Conservation (phyloP, 805 yeast species). For the Yamadazyma kitorensis region DNA sequence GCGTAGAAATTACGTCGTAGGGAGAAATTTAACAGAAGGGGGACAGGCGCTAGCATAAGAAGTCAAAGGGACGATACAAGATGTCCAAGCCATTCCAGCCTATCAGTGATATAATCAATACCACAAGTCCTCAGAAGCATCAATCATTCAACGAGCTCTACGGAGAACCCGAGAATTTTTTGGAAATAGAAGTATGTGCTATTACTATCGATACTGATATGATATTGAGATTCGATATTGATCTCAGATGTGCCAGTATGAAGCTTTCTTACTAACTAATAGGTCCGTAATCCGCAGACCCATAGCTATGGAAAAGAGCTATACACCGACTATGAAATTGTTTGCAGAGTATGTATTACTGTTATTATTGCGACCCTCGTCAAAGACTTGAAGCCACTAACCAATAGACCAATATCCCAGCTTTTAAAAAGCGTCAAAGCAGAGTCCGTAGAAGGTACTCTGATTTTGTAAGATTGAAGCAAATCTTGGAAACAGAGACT, state of each 20-base stretch:
- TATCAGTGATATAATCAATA: conserved; percentile 38
- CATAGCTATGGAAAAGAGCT: conserved; percentile 62
- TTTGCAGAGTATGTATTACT: conserved; percentile 49
- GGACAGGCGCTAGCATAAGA: background rate
- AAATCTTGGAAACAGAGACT: conserved; percentile 70
- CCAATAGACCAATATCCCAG: conserved; percentile 74
- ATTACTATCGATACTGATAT: no score
- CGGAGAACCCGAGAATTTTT: conserved; percentile 91
- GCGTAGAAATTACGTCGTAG: background rate
- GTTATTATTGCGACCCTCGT: conserved; percentile 12
- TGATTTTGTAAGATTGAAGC: conserved; percentile 82
- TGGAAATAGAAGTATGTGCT: conserved; percentile 75
- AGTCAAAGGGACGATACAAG: no score
- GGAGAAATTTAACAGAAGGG: background rate
- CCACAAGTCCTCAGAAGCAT: conserved; percentile 23
- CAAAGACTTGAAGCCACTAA: conserved; percentile 7
- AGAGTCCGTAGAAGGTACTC: conserved; percentile 82
- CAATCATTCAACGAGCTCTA: conserved; percentile 80
- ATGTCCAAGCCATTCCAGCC: conserved; percentile 40
- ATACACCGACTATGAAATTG: conserved; percentile 90
- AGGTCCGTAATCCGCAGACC: conserved; percentile 63
- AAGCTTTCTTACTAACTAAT: conserved; percentile 17
- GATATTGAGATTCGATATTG: conserved; percentile 1
- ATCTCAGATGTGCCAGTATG: conserved; percentile 13
- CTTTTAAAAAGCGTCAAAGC: conserved; percentile 63